Evolutionary conservation across 2,329 filamentous ascomycete genomes (phyloP).

Genomic region (Aspergillus sp.): DNA sequence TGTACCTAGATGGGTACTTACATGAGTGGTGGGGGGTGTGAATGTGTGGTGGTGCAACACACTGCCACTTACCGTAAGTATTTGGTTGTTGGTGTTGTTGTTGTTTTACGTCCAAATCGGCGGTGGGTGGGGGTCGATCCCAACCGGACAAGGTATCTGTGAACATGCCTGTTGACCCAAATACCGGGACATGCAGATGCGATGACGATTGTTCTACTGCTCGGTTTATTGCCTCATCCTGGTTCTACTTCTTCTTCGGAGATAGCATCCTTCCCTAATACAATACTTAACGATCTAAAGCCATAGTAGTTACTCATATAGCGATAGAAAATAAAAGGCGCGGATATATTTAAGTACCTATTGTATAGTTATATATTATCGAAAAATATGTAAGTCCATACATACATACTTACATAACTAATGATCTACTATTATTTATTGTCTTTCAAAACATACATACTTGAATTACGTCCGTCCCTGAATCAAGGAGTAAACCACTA

Average conservation of each 20-base stretch:
- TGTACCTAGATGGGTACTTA: not conserved
- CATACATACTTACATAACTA: too few species aligned
- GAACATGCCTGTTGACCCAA: slow-evolving; percentile 2
- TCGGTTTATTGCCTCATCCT: not conserved
- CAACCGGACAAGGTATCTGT: slow-evolving; percentile 1
- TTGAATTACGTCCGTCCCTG: too few species aligned
- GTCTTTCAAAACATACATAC: too few species aligned
- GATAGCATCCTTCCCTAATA: too few species aligned
- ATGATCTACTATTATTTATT: not conserved
- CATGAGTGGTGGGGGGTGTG: not conserved
- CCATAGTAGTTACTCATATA: too few species aligned
- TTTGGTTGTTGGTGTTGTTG: not conserved
- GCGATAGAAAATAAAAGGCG: too few species aligned
- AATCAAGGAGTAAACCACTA: too few species aligned
- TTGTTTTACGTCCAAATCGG: not conserved
- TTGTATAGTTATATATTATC: too few species aligned
- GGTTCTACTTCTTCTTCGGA: not conserved
- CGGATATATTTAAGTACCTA: too few species aligned
- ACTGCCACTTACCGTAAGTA: too few species aligned
- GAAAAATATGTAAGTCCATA: too few species aligned
- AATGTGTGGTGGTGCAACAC: not conserved
- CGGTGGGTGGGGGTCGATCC: not conserved
- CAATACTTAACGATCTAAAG: too few species aligned
- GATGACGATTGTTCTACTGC: not conserved
- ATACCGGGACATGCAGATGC: not conserved